These are phyloP conservation scores for Fusarium nelsonii DNA, from an alignment of 2,329 filamentous ascomycete genomes.

Conservation along the genomic window DNA sequence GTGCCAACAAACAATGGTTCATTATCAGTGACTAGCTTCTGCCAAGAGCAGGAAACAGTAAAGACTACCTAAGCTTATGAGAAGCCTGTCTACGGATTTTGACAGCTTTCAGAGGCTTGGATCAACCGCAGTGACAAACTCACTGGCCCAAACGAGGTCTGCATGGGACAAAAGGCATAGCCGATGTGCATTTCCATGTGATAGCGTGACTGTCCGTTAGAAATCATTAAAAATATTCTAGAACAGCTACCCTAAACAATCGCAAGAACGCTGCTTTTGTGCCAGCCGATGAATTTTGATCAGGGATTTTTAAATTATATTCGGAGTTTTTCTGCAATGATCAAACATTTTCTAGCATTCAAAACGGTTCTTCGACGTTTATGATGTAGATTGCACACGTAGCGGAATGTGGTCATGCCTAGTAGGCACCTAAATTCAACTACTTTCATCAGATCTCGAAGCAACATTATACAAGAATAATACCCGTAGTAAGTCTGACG, in stretches of 20 bases:
- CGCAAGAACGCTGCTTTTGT: background rate
- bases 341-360: background rate
- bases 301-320: too few relatives aligned
- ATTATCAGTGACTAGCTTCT: slow-evolving; percentile 9
- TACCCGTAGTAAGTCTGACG: background rate
- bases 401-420: background rate
- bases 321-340: background rate
- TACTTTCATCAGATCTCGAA: background rate
- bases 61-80: background rate
- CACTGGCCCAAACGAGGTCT: background rate
- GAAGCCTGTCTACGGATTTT: slow-evolving; percentile 8
- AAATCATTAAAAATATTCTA: background rate
- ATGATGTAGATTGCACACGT: background rate
- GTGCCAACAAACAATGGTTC: slow-evolving; percentile 9
- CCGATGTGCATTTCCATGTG: slow-evolving; percentile 39
- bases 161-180: background rate
- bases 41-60: slow-evolving; percentile 11
- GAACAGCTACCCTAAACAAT: background rate
- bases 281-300: background rate
- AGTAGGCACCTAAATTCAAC: background rate
- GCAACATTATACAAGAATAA: background rate
- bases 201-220: slow-evolving; percentile 5
- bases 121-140: slow-evolving; percentile 8
- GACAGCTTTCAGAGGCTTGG: slow-evolving; percentile 1
- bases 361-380: background rate